Percentiles rank a stretch among this genome's conserved stretches.
phyloP scores from a whole-genome alignment of 129 eudicot genomes.

The Helianthus tuberosus region DNA sequence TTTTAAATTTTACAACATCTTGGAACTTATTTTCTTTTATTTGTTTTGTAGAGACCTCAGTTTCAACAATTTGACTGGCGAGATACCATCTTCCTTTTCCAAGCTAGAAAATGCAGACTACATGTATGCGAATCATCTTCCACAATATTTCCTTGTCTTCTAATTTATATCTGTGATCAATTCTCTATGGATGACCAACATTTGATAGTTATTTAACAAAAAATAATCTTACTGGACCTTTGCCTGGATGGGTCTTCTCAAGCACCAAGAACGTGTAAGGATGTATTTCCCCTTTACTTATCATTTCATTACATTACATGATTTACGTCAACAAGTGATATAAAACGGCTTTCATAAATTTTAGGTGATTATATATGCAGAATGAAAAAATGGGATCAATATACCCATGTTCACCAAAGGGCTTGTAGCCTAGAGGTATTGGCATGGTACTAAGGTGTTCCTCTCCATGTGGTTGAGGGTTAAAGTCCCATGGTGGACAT shows the following conservation, averaged over 20 bases:
- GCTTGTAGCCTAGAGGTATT: too few species aligned
- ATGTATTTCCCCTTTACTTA: background rate
- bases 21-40: slow-evolving; percentile 24
- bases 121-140: slow-evolving; percentile 46
- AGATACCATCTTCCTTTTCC: slow-evolving; percentile 57
- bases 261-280: slow-evolving; percentile 50
- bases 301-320: too few species aligned
- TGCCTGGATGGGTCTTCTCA: too few species aligned
- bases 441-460: too few species aligned
- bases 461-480: too few species aligned
- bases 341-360: too few species aligned
- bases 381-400: background rate
- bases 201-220: slow-evolving; percentile 36
- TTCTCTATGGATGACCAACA: slow-evolving; percentile 24
- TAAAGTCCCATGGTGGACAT: too few species aligned
- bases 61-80: slow-evolving; percentile 26
- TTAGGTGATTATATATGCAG: too few species aligned
- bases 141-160: background rate
- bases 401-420: too few species aligned
- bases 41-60: slow-evolving; percentile 61
- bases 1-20: background rate
- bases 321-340: too few species aligned
- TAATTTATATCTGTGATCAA: background rate
- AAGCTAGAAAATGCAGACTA: slow-evolving; percentile 51
- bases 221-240: too few species aligned